Evolutionary conservation across 2,329 filamentous ascomycete genomes (phyloP), one percentile per base, ranked within the genome.

Genomic region (Cladosporium sp.): DNA sequence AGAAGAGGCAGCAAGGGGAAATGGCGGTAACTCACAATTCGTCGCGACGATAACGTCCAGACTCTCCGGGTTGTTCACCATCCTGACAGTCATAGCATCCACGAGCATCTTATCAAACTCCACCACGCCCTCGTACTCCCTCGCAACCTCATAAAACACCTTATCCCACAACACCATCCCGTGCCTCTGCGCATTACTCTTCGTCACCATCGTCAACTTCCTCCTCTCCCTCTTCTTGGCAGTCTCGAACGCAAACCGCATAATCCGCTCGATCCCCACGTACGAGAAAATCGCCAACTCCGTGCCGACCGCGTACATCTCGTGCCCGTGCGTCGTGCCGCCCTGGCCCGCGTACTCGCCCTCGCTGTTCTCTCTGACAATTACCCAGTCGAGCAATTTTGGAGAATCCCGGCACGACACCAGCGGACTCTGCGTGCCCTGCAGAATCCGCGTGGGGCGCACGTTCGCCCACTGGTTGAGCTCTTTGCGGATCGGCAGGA

Each of bases 391-490:
- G 1, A 76, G 63, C 54, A 73, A 67, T 4, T 58, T 56, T 0
- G 65, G 63, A 6, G 58, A 58, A 41, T 57, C 51, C 39, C 64
- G 56, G 47, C 68, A 67, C 27, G 68, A 64, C 4, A 62, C 62
- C 4, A 76, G 53, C 1, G 73, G 73, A 19, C 70, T 69, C 7
- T 59, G 62, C 7, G 67, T 72, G 13, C 73, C 73, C 4, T 64
- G 63, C 3, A 76, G 56, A 42, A 76, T 72, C 17, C 70, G 62
- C 7, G 71, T 74, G 0, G 66, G 85, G 1, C 84, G 76, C 0
- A 87, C 75, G 56, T 86, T 88, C 56, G 85, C 78, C 59, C 85
- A 87, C 60, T 86, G 83, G 54, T 86, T 83, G 40, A 87, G 75
- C 30, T 80, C 75, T 45, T 85, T 81, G 32, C 84, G 79, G 59